Evolutionary conservation across 2,329 filamentous ascomycete genomes (phyloP).

Genomic region (Salinomyces thailandicus): DNA sequence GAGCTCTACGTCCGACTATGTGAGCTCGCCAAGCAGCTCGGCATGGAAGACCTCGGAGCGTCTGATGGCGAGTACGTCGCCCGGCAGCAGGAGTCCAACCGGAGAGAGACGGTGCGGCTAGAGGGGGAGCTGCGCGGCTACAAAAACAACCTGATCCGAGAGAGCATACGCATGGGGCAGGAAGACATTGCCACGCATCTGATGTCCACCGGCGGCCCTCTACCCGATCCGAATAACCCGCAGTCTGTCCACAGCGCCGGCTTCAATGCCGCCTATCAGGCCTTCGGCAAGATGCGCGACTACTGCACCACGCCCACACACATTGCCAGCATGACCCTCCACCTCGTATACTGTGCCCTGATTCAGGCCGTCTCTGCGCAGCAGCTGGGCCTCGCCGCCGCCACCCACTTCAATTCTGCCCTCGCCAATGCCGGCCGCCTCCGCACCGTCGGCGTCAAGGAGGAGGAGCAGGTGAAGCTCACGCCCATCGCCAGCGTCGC

Average conservation of each 20-base stretch:
- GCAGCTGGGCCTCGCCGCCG: slow-evolving; percentile 19
- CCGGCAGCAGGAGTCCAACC: slow-evolving; percentile 54
- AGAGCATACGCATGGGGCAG: slow-evolving; percentile 87
- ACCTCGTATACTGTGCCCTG: slow-evolving; percentile 64
- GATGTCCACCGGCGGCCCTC: slow-evolving; percentile 56
- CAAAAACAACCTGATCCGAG: slow-evolving; percentile 94
- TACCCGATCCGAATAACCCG: slow-evolving; percentile 15
- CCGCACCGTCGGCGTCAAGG: slow-evolving; percentile 34
- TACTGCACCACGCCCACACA: slow-evolving; percentile 78
- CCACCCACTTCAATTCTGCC: slow-evolving; percentile 44
- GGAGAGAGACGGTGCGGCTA: slow-evolving; percentile 60
- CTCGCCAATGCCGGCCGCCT: slow-evolving; percentile 46
- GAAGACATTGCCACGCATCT: slow-evolving; percentile 83
- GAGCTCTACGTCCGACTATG: slow-evolving; percentile 59
- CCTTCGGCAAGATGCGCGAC: slow-evolving; percentile 78
- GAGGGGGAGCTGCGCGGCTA: slow-evolving; percentile 82
- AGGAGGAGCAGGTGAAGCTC: slow-evolving; percentile 48
- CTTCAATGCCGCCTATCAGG: slow-evolving; percentile 59
- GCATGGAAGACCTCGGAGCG: slow-evolving; percentile 54
- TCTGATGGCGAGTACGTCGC: slow-evolving; percentile 69
- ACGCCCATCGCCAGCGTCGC: slow-evolving; percentile 55
- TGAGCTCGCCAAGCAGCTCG: slow-evolving; percentile 56
- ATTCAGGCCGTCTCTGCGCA: slow-evolving; percentile 59
- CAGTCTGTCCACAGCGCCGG: slow-evolving; percentile 32
- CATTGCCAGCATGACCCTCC: slow-evolving; percentile 69